Base-by-base conservation (phyloP, 2,329 filamentous ascomycete genomes). In the Colletotrichum tabaci region DNA sequence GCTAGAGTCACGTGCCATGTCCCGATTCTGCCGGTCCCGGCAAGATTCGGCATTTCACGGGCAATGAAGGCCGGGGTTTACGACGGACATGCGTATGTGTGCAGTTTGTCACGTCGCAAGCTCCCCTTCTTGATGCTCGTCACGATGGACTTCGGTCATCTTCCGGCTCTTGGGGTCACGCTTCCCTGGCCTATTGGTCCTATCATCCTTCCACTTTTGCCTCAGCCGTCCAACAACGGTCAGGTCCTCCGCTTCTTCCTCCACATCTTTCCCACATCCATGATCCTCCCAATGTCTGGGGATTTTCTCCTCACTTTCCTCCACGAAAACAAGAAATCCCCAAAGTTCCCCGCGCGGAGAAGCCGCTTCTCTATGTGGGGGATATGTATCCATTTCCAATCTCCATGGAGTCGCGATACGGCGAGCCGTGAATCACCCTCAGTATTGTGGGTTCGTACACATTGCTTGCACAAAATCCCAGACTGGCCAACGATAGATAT, bases 311-410 rank as follows among this genome's bases (percentile, higher is more conserved):
- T 23, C 57, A 9, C n/a, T 38, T 9, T 49, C 40, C 60, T 46
- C 40, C 42, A 26, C 30, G 52, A 38, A 23, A 61, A 38, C 44
- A 49, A 46, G 15, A 40, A 26, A 40, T n/a, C 60, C 50, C 66
- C 46, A 50, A 61, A 15, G n/a, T 68, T 65, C 66, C 66, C 66
- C 66, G 66, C 66, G 66, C 66, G 61, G 61, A 69, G 61, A 58
- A 53, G 23, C 16, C 10, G 18, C 44, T 16, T 38, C 10, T 8
- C 18, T 46, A 61, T 50, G 58, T 61, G 58, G 46, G 44, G 44
- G 12, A 56, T n/a, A 23, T 40, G 30, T 49, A 6, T 23, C 38
- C 21, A 10, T 15, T 50, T 12, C 30, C 18, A 38, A 61, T 8
- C 64, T 61, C 47, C 46, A 16, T 23, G 30, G 12, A 26, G 44